A percentile compares a stretch with the other conserved stretches of the same genome.
Evolutionary conservation across 768 basidiomycete species (phyloP).

Genomic region (Jaapia argillacea): DNA sequence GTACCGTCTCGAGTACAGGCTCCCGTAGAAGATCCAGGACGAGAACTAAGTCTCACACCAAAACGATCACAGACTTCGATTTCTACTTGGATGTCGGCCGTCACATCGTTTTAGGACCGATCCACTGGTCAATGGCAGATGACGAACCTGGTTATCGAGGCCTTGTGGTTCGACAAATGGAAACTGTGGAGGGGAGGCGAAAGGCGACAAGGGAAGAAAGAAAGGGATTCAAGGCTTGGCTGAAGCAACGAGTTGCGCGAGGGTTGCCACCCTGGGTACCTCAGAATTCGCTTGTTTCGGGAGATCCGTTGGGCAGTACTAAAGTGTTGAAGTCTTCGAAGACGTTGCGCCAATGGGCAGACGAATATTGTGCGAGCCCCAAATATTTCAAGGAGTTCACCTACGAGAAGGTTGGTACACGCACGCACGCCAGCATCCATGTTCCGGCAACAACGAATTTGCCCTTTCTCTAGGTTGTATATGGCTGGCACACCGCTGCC

Average conservation of each 20-base stretch:
- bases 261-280: conserved; percentile 46
- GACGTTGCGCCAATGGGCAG: conserved; percentile 70
- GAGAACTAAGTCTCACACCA: conserved; percentile 41
- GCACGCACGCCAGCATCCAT: not conserved
- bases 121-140: conserved; percentile 57
- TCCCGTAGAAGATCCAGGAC: conserved; percentile 22
- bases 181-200: conserved; percentile 26
- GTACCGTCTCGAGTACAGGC: conserved; percentile 30
- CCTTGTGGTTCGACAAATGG: conserved; percentile 46
- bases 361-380: conserved; percentile 64
- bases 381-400: conserved; percentile 73
- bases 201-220: conserved; percentile 32
- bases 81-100: conserved; percentile 51
- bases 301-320: not conserved
- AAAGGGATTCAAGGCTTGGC: conserved; percentile 35
- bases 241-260: conserved; percentile 27
- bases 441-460: not conserved
- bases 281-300: too few relatives aligned
- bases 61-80: conserved; percentile 57
- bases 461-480: conserved; percentile 32
- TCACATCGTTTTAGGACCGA: conserved; percentile 25
- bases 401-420: conserved; percentile 52
- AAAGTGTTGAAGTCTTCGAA: conserved; percentile 43
- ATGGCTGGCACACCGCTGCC: conserved; percentile 44
- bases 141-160: conserved; percentile 57